Evolutionary conservation across 2,329 filamentous ascomycete species (phyloP), one percentile per base, ranked within the genome.

Genomic region (Colletotrichum cuscutae): DNA sequence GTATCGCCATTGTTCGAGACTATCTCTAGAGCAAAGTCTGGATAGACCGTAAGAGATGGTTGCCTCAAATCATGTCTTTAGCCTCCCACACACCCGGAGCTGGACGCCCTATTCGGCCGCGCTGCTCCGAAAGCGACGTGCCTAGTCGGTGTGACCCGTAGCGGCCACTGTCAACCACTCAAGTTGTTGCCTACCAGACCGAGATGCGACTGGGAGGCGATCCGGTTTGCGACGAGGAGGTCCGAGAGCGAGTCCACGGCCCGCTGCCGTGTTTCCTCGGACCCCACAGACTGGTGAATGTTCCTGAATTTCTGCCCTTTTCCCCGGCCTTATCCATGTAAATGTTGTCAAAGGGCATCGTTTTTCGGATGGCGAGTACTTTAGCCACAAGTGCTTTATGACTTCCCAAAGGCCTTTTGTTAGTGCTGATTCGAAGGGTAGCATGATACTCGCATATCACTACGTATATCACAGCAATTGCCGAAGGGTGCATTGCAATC

Each of bases 201-300:
- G 30, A 42, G 22, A 42, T 22, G n/a, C 22, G 8, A 68, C 42
- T 56, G 42, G 67, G 52, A 28, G 54, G 53, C 12, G 5, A 42
- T n/a, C 37, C 52, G 37, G 37, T 42, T 42, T 42, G 37, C 37
- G 28, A 37, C 13, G 56, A 52, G 64, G 42, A 28, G 42, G 60
- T 60, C 68, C 63, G 42, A 71, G 62, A 60, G 64, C 54, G 42
- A 35, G 46, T 15, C 28, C n/a, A 22, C 42, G 68, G 68, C 22
- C 32, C 56, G 68, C 42, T 46, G 32, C 63, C 54, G 57, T 54
- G 65, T 53, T 52, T 62, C 37, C 42, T 68, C 13, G 37, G 22
- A 35, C 30, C 30, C 59, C 68, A 24, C 32, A 58, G 5, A 12
- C 13, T 30, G 24, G 4, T 26, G 1, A 35, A 26, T 53, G 49